These are phyloP conservation scores for Hanseniaspora vineae DNA, from an alignment of 805 yeast species.

Conservation along the genomic window DNA sequence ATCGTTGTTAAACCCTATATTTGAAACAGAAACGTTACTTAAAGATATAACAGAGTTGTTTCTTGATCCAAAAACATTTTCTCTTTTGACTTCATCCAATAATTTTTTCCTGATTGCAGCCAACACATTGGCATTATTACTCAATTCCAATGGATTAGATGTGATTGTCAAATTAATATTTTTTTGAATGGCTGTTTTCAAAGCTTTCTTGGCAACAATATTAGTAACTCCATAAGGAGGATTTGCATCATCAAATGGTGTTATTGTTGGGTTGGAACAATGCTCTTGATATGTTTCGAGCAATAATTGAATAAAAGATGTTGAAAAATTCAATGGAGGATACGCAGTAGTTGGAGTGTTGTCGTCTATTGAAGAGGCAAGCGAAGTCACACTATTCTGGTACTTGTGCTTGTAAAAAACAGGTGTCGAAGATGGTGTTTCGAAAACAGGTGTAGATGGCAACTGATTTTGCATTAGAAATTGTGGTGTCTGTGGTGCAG, in stretches of 20 bases:
- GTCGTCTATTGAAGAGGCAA: conserved; percentile 10
- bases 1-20: too few species aligned
- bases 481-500: not conserved
- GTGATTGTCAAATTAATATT: conserved; percentile 27
- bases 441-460: not conserved
- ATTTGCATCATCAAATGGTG: conserved; percentile 52
- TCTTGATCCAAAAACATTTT: conserved; percentile 15
- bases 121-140: conserved; percentile 26
- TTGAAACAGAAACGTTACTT: not conserved
- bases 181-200: conserved; percentile 24
- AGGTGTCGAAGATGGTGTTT: not conserved
- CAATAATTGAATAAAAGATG: conserved; percentile 32
- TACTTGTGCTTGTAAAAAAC: conserved; percentile 9
- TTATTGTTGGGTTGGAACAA: conserved; percentile 44
- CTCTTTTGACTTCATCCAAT: conserved; percentile 20
- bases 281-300: conserved; percentile 34
- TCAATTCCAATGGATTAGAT: conserved; percentile 24
- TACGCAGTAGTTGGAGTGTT: conserved; percentile 1
- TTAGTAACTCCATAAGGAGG: conserved; percentile 61
- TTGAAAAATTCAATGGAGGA: conserved; percentile 14
- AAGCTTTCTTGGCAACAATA: conserved; percentile 43
- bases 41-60: conserved; percentile 16
- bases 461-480: not conserved
- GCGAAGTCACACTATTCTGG: conserved; percentile 17
- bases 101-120: conserved; percentile 28